A percentile compares a stretch with the other conserved stretches of the same genome.
phyloP scores from a whole-genome alignment of 306 rosid species.

The Rosa lucieae region DNA sequence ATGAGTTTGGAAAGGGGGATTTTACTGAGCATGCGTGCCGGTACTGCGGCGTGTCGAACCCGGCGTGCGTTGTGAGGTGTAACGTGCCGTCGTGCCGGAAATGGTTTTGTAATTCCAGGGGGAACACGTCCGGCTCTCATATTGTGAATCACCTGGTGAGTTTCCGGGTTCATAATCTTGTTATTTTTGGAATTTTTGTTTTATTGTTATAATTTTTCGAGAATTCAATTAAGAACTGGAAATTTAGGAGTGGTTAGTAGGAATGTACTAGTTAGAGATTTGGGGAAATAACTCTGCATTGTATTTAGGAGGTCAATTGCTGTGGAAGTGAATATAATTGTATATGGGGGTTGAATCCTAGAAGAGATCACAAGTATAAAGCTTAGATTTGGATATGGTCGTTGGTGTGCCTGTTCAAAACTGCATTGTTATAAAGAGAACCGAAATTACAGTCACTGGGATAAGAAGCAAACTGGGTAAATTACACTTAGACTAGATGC shows the following conservation, averaged over 20 bases:
- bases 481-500: background rate
- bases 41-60: conserved; percentile 96
- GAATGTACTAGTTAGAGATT: background rate
- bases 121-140: conserved; percentile 98
- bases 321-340: background rate
- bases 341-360: background rate
- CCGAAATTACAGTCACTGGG: background rate
- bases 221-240: background rate
- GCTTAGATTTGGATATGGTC: background rate
- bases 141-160: conserved; percentile 97
- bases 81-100: conserved; percentile 96
- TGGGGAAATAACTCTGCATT: background rate
- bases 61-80: conserved; percentile 97
- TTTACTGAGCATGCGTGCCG: conserved; percentile 96
- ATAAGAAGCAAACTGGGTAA: background rate
- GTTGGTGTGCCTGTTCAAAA: background rate
- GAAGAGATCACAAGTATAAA: background rate
- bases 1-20: conserved; percentile 84
- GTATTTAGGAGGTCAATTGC: background rate
- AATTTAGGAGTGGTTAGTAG: background rate
- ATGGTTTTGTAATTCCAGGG: conserved; percentile 98
- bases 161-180: background rate
- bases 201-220: background rate
- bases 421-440: background rate
- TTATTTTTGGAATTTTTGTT: background rate